Percentiles rank a stretch among this genome's conserved stretches.
These are phyloP conservation scores for Fusarium setosum DNA, from an alignment of 2,329 filamentous ascomycete genomes.

Conservation along the genomic window DNA sequence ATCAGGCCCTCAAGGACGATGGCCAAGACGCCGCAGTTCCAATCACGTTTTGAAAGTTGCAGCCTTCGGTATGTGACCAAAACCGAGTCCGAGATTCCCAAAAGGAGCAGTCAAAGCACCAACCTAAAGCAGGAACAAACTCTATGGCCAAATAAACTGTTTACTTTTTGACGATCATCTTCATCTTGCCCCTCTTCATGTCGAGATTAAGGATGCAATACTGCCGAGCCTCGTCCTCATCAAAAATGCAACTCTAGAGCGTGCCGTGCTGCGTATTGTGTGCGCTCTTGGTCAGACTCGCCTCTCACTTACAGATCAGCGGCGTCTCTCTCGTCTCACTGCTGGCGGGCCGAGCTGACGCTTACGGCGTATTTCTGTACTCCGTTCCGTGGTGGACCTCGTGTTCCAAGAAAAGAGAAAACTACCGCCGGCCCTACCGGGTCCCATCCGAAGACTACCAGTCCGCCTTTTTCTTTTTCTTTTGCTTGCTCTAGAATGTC, in stretches of 20 bases:
- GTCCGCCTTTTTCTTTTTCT: slow-evolving; percentile 28
- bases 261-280: neutral
- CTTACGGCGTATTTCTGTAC: too few relatives aligned
- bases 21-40: neutral
- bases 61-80: slow-evolving; percentile 19
- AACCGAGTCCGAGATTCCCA: neutral
- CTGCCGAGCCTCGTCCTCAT: neutral
- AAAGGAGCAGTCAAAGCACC: slow-evolving; percentile 1
- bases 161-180: neutral
- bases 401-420: slow-evolving; percentile 36
- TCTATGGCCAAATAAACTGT: too few relatives aligned
- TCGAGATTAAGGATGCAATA: neutral
- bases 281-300: slow-evolving; percentile 25
- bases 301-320: slow-evolving; percentile 20
- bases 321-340: slow-evolving; percentile 11
- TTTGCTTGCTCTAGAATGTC: slow-evolving; percentile 17
- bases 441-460: slow-evolving; percentile 21
- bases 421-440: slow-evolving; percentile 25
- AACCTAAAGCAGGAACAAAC: slow-evolving; percentile 1
- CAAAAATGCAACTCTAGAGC: neutral
- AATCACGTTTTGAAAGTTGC: slow-evolving; percentile 2
- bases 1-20: too few relatives aligned
- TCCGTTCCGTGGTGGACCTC: slow-evolving; percentile 21
- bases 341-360: slow-evolving; percentile 24
- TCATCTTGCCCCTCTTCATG: slow-evolving; percentile 1